These are phyloP conservation scores for Pyracantha coccinea DNA, from an alignment of 331 rosid genomes.

Conservation along the genomic window DNA sequence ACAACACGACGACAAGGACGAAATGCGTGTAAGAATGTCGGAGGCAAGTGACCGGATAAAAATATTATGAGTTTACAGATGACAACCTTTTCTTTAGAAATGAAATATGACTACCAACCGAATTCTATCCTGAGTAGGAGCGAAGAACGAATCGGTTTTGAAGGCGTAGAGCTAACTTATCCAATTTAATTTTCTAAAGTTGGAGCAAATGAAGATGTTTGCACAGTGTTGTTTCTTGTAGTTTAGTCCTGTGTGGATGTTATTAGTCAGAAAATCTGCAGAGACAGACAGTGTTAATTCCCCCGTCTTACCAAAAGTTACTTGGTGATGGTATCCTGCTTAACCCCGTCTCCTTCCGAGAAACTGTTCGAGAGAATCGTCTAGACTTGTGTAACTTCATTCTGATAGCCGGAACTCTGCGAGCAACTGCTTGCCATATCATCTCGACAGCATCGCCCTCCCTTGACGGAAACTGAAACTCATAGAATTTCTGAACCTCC, in stretches of 20 bases:
- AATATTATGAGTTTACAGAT: no score
- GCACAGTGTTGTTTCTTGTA: neutral
- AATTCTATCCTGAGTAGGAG: neutral
- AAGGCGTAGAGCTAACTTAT: neutral
- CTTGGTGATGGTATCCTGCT: conserved; percentile 28
- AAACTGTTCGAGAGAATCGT: conserved; percentile 32
- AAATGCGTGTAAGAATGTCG: no score
- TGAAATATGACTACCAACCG: neutral
- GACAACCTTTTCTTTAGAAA: neutral
- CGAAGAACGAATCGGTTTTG: neutral
- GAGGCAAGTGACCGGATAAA: no score
- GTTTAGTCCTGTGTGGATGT: neutral
- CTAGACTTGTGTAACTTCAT: conserved; percentile 45
- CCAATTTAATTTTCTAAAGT: neutral
- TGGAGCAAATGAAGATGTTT: neutral
- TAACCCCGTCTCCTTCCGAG: neutral
- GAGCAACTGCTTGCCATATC: conserved; percentile 80
- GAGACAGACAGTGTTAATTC: neutral
- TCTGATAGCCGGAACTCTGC: conserved; percentile 50
- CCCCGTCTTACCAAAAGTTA: conserved; percentile 38
- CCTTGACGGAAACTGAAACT: conserved; percentile 66
- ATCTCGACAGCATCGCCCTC: conserved; percentile 71
- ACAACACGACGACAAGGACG: no score
- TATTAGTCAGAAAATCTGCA: neutral
- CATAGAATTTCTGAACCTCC: conserved; percentile 51